Evolutionary conservation across 2,329 filamentous ascomycete species (phyloP).

Genomic region (Aspergillus sp.): DNA sequence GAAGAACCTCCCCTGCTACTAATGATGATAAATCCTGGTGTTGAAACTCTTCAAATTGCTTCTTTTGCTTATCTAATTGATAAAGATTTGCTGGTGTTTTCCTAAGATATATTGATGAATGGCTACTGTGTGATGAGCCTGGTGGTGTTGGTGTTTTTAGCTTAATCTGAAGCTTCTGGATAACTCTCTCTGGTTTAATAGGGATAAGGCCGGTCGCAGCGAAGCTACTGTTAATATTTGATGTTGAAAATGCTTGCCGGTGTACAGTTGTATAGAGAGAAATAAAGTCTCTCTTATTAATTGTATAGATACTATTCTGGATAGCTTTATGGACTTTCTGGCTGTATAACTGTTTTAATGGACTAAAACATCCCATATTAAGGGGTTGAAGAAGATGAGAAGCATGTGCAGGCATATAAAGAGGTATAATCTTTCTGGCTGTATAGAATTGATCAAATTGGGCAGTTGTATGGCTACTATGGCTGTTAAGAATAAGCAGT

Average conservation of each 20-base stretch:
- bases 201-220: neutral
- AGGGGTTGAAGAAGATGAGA: slow-evolving; percentile 4
- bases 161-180: neutral
- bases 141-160: neutral
- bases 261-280: neutral
- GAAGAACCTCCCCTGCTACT: neutral
- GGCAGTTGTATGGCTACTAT: slow-evolving; percentile 1
- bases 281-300: too few species aligned
- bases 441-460: slow-evolving; percentile 3
- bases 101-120: neutral
- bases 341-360: too few species aligned
- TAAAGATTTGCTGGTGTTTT: neutral
- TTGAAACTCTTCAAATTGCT: neutral
- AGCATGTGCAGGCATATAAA: slow-evolving; percentile 4
- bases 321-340: too few species aligned
- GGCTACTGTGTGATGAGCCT: neutral
- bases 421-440: slow-evolving; percentile 7
- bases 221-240: neutral
- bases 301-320: too few species aligned
- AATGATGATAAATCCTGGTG: neutral
- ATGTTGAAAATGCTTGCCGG: neutral
- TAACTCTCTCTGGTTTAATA: neutral
- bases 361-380: slow-evolving; percentile 2
- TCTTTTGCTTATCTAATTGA: neutral
- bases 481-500: neutral